Evolutionary conservation across 768 basidiomycete species (phyloP).

Genomic region (Lactifluus piperatus): DNA sequence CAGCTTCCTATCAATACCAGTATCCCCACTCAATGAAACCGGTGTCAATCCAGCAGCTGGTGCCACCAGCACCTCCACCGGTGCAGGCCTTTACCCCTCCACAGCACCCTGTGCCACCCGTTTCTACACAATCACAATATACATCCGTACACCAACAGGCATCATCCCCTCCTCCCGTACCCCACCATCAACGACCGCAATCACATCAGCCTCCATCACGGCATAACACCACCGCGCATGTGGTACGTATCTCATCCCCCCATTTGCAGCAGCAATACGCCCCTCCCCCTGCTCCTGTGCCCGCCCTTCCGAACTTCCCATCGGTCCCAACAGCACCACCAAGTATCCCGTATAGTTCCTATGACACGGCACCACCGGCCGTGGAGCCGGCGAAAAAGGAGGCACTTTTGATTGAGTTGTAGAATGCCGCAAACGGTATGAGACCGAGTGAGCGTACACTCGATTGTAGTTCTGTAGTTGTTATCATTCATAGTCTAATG

Average conservation of each 20-base stretch:
- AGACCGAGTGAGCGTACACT: background rate
- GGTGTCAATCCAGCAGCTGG: conserved; percentile 20
- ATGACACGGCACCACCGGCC: conserved; percentile 4
- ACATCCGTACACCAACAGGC: conserved; percentile 20
- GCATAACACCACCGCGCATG: conserved; percentile 18
- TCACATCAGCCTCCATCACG: conserved; percentile 10
- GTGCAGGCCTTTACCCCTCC: background rate
- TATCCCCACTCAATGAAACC: conserved; percentile 27
- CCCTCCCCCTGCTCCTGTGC: conserved; percentile 2
- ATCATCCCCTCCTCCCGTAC: conserved; percentile 12
- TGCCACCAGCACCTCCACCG: conserved; percentile 18
- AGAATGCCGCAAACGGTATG: background rate
- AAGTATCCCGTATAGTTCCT: conserved; percentile 7
- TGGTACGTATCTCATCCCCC: conserved; percentile 2
- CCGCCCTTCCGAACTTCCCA: conserved; percentile 17
- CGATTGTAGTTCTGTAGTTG: background rate
- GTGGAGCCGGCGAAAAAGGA: conserved; percentile 21
- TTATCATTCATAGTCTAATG: conserved; percentile 3
- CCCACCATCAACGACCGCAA: background rate
- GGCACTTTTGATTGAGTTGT: conserved; percentile 20
- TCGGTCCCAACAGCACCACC: conserved; percentile 19
- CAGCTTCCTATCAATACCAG: conserved; percentile 18
- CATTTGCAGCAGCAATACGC: conserved; percentile 15
- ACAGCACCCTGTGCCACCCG: background rate
- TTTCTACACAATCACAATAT: conserved; percentile 6